Conservation (phyloP, 1,284 basidiomycete species). For the Ustilago hordei region DNA sequence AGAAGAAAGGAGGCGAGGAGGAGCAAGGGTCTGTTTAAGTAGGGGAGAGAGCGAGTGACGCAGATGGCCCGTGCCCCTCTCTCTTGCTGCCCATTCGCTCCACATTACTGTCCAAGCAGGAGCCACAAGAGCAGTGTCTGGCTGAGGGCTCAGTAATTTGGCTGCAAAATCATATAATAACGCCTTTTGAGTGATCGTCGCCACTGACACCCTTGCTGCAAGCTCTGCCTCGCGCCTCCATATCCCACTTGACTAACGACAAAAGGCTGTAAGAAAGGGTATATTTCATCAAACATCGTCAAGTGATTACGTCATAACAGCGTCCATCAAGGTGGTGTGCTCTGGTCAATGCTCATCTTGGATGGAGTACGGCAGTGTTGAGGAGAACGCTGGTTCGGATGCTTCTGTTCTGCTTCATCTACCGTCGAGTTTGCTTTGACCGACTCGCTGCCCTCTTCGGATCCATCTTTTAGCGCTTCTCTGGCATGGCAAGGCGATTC, state of each 20-base stretch:
- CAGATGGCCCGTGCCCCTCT: conserved; percentile 10
- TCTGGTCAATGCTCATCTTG: conserved; percentile 31
- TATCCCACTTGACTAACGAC: not conserved
- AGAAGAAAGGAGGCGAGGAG: not conserved
- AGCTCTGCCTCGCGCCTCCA: not conserved
- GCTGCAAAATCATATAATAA: not conserved
- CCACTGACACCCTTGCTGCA: too few relatives aligned
- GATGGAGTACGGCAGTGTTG: conserved; percentile 27
- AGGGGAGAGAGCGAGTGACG: conserved; percentile 11
- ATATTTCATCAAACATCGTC: conserved; percentile 2
- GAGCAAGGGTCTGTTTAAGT: conserved; percentile 1
- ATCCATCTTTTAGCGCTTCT: not conserved
- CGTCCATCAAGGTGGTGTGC: not conserved
- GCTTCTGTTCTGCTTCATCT: conserved; percentile 1
- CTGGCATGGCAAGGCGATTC: not conserved
- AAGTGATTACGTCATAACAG: conserved; percentile 7
- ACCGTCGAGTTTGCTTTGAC: not conserved
- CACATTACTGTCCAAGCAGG: not conserved
- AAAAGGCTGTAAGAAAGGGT: not conserved
- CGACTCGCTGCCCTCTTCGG: not conserved
- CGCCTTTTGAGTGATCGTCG: conserved; percentile 1
- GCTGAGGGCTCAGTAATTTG: not conserved
- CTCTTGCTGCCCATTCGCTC: not conserved
- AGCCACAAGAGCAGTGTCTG: not conserved
- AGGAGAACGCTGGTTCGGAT: conserved; percentile 1